Conservation (phyloP, 495 filamentous ascomycete species). For the Hypoxylon fragiforme region DNA sequence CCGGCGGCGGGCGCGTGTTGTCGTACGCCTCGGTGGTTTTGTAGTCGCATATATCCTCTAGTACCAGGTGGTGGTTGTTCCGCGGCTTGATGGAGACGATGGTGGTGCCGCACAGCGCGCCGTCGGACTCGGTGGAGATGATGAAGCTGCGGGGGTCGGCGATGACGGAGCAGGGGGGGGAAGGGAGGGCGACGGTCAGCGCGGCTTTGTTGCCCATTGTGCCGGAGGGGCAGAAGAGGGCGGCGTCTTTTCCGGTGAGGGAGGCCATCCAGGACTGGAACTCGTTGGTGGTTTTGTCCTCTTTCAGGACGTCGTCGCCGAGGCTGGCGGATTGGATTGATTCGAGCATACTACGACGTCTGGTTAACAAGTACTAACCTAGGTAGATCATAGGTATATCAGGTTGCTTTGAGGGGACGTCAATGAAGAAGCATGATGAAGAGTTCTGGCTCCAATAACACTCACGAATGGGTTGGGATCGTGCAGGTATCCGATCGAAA, state of each 20-base stretch:
- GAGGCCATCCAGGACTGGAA: constrained; percentile 63
- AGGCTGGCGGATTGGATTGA: constrained; percentile 53
- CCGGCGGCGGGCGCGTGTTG: neutral
- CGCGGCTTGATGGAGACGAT: neutral
- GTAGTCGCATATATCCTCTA: neutral
- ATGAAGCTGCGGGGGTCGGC: neutral
- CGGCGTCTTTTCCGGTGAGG: constrained; percentile 64
- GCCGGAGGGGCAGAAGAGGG: constrained; percentile 71
- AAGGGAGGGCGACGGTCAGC: constrained; percentile 58
- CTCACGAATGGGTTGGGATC: neutral
- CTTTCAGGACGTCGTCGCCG: constrained; percentile 73
- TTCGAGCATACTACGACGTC: constrained; percentile 66
- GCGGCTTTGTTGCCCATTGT: constrained; percentile 77
- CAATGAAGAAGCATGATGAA: too few species aligned
- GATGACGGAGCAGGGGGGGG: constrained; percentile 46
- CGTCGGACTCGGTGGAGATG: neutral
- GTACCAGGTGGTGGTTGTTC: neutral
- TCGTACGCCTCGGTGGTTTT: neutral
- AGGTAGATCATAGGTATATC: too few species aligned
- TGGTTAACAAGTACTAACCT: too few species aligned
- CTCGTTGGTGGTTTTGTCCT: constrained; percentile 67
- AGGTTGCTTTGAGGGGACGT: too few species aligned
- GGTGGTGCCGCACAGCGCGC: neutral
- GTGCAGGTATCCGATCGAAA: neutral
- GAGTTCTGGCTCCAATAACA: too few species aligned